phyloP scores from a whole-genome alignment of 2,329 filamentous ascomycete species.

The Harringtonia aguacate region DNA sequence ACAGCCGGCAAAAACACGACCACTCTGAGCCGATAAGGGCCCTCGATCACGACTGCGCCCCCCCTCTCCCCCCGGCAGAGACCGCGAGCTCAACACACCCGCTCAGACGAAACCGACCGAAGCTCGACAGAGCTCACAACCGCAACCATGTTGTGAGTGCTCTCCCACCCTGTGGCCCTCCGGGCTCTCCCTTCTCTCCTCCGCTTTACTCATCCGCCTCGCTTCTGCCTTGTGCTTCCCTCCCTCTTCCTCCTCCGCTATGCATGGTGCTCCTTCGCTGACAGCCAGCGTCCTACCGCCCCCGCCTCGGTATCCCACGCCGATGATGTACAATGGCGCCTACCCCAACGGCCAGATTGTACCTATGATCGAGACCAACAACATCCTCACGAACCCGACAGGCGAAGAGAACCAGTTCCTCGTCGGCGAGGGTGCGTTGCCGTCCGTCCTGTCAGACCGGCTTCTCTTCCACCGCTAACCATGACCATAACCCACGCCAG shows the following conservation, averaged over 20 bases:
- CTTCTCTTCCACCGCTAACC: background rate
- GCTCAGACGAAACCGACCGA: too few relatives aligned
- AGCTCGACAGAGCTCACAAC: too few relatives aligned
- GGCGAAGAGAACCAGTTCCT: conserved; percentile 82
- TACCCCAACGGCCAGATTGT: conserved; percentile 56
- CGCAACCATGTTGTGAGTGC: conserved; percentile 11
- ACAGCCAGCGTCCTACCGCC: conserved; percentile 81
- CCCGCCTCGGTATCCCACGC: conserved; percentile 70
- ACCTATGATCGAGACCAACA: conserved; percentile 88
- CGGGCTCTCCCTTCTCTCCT: background rate
- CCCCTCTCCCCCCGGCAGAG: too few relatives aligned
- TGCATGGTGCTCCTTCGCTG: too few relatives aligned
- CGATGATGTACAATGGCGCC: conserved; percentile 61
- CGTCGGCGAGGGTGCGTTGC: conserved; percentile 89
- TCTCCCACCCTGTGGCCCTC: too few relatives aligned
- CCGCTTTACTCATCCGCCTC: background rate
- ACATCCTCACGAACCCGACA: conserved; percentile 68
- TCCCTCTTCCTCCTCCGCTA: background rate
- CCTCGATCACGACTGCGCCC: too few relatives aligned
- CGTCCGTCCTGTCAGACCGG: too few relatives aligned
- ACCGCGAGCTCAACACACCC: background rate
- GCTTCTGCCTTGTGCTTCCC: background rate
- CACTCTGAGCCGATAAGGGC: too few relatives aligned
- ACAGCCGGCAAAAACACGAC: too few relatives aligned
- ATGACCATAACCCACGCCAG: conserved; percentile 28